Percentiles rank a stretch among this genome's conserved stretches.
Evolutionary conservation across 2,329 filamentous ascomycete species (phyloP).

Genomic region (Hypoxylon sp.): DNA sequence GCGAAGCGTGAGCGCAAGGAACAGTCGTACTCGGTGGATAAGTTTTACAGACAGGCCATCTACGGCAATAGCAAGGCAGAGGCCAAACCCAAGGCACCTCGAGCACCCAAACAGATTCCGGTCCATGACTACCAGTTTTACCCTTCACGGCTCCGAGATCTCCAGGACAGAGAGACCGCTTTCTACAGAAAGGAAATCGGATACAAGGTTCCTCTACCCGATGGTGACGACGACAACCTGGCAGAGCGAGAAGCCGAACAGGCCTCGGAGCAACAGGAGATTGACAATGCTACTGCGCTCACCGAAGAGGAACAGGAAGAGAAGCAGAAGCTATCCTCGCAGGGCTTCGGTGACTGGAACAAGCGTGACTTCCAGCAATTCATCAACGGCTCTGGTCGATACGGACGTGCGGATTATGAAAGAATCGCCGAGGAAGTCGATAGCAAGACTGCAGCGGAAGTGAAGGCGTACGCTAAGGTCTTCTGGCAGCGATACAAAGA

Average conservation of each 20-base stretch:
- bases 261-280: conserved; percentile 87
- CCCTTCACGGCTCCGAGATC: conserved; percentile 81
- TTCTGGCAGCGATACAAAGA: conserved; percentile 97
- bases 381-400: conserved; percentile 93
- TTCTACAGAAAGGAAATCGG: conserved; percentile 96
- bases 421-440: conserved; percentile 91
- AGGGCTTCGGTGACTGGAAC: conserved; percentile 96
- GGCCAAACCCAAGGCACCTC: conserved; percentile 93
- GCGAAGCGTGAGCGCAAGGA: conserved; percentile 98
- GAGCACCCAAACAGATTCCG: conserved; percentile 89
- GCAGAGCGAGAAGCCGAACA: conserved; percentile 89
- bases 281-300: conserved; percentile 88
- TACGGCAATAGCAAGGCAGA: conserved; percentile 81
- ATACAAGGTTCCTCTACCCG: conserved; percentile 90
- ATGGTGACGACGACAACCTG: conserved; percentile 88
- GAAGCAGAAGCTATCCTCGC: conserved; percentile 82
- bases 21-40: conserved; percentile 97
- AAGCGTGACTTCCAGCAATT: conserved; percentile 98
- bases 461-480: conserved; percentile 90
- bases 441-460: conserved; percentile 85
- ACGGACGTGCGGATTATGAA: conserved; percentile 86
- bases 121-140: conserved; percentile 99
- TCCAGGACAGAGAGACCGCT: conserved; percentile 96
- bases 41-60: conserved; percentile 94
- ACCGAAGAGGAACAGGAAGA: conserved; percentile 90